phyloP scores from a whole-genome alignment of 2,329 filamentous ascomycete species.

The Epichloe glyceriae region DNA sequence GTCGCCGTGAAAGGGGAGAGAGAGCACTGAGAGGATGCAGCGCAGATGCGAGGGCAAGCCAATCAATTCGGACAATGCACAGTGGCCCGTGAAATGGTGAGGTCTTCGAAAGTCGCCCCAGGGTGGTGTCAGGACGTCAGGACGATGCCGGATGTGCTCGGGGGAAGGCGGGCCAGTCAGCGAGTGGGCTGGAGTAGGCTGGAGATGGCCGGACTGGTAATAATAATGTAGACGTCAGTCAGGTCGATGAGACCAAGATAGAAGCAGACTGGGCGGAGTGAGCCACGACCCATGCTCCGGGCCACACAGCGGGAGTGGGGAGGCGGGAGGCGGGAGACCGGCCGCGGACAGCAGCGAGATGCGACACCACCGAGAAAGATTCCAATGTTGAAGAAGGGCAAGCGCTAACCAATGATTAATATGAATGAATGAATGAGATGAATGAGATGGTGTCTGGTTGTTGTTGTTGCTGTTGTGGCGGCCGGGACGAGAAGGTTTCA shows the following conservation, averaged over 20 bases:
- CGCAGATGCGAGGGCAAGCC: conserved; percentile 7
- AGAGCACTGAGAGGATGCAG: too few relatives aligned
- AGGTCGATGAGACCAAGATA: neutral
- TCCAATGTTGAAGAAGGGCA: too few relatives aligned
- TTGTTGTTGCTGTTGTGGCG: too few relatives aligned
- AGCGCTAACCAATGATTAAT: too few relatives aligned
- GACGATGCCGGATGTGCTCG: conserved; percentile 3
- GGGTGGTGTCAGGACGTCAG: too few relatives aligned
- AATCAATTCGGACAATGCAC: conserved; percentile 1
- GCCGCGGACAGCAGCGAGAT: conserved; percentile 2
- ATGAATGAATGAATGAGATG: too few relatives aligned
- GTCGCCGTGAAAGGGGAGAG: neutral
- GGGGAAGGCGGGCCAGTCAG: neutral
- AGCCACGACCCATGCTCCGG: too few relatives aligned
- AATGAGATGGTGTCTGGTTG: too few relatives aligned
- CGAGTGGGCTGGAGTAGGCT: neutral
- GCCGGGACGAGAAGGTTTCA: too few relatives aligned
- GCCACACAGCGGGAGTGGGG: conserved; percentile 1
- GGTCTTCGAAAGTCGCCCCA: neutral
- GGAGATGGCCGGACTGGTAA: neutral
- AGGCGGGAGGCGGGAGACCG: conserved; percentile 6
- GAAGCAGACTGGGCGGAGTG: too few relatives aligned
- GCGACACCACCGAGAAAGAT: too few relatives aligned
- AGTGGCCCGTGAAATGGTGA: neutral
- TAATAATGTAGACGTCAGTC: neutral